Percentiles rank a stretch among this genome's conserved stretches.
Evolutionary conservation across 306 rosid genomes (phyloP).

Genomic region (Crotalaria pallida): DNA sequence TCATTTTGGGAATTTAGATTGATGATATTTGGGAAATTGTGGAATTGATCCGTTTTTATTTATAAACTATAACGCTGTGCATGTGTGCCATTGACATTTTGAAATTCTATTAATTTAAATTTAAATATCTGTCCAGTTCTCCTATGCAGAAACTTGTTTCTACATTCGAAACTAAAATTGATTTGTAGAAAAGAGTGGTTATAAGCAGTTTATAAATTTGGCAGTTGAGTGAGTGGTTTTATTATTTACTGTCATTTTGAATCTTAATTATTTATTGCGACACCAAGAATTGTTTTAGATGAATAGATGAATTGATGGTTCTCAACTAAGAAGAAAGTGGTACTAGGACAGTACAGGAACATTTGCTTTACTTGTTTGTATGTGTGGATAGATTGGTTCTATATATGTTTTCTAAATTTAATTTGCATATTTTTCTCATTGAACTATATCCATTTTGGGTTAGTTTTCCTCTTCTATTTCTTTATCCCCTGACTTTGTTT

Average conservation of each 20-base stretch:
- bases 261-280: neutral
- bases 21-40: constrained; percentile 2
- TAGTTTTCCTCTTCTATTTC: neutral
- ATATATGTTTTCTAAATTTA: neutral
- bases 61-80: neutral
- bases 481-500: neutral
- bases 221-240: neutral
- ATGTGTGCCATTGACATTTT: neutral
- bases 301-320: neutral
- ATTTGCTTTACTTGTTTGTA: neutral
- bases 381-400: neutral
- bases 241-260: neutral
- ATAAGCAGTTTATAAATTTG: neutral
- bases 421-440: neutral
- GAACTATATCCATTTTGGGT: neutral
- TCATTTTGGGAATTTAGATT: neutral
- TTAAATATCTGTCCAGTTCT: neutral
- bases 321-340: neutral
- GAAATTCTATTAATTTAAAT: neutral
- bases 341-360: neutral
- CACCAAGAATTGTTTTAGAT: neutral
- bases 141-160: neutral
- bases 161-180: constrained; percentile 9
- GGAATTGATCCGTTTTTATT: neutral
- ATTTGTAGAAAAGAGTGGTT: neutral